phyloP scores from a whole-genome alignment of 1,284 basidiomycete species.

The Ustilago curta region DNA sequence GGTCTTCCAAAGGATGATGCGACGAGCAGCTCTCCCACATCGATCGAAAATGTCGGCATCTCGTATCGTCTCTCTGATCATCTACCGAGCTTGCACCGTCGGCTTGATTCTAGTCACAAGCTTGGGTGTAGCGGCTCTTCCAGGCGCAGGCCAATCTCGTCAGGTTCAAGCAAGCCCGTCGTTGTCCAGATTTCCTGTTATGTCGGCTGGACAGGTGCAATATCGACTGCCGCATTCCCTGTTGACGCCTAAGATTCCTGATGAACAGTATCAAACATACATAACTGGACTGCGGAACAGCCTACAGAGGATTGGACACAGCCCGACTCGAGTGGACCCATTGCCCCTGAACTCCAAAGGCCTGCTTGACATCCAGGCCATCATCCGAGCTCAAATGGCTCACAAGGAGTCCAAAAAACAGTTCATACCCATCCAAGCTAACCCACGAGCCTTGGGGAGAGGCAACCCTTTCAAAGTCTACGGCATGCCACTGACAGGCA shows the following conservation, averaged over 20 bases:
- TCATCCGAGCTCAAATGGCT: conserved; percentile 7
- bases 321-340: not conserved
- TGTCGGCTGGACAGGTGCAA: not conserved
- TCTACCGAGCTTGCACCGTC: too few relatives aligned
- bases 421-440: not conserved
- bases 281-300: not conserved
- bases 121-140: not conserved
- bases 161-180: not conserved
- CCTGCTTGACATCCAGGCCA: not conserved
- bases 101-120: not conserved
- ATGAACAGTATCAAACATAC: not conserved
- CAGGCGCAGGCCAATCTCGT: not conserved
- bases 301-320: not conserved
- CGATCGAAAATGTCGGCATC: too few relatives aligned
- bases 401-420: not conserved
- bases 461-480: not conserved
- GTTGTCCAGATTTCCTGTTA: not conserved
- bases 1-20: too few relatives aligned
- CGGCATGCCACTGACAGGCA: not conserved
- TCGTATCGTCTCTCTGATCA: too few relatives aligned
- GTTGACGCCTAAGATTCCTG: not conserved
- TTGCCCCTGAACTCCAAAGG: not conserved
- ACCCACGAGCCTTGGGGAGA: not conserved
- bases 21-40: too few relatives aligned
- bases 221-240: not conserved